These are phyloP conservation scores for Nothophoma quercina DNA, from an alignment of 2,329 filamentous ascomycete species.

Conservation along the genomic window DNA sequence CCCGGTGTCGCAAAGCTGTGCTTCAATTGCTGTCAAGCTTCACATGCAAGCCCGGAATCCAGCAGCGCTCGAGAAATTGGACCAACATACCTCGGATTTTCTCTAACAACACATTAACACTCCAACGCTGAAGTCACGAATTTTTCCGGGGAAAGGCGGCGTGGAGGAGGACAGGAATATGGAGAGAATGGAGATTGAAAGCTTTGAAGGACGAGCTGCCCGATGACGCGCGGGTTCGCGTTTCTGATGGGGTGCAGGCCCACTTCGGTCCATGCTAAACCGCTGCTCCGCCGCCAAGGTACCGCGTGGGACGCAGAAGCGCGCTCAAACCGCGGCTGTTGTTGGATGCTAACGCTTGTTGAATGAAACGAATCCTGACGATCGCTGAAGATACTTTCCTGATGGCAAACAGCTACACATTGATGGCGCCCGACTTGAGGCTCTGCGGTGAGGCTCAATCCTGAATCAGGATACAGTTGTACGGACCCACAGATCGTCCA, in stretches of 20 bases:
- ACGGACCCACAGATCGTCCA: constrained; percentile 16
- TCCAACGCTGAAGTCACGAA: constrained; percentile 7
- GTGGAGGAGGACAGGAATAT: constrained; percentile 15
- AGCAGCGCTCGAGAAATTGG: background rate
- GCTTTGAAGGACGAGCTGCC: constrained; percentile 15
- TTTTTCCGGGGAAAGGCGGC: constrained; percentile 20
- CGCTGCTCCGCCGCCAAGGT: constrained; percentile 17
- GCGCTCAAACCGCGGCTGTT: background rate
- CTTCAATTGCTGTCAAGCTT: background rate
- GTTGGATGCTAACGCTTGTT: constrained; percentile 4
- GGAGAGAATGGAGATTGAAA: constrained; percentile 16
- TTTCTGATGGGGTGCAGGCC: constrained; percentile 10
- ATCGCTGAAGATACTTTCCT: background rate
- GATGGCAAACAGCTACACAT: background rate
- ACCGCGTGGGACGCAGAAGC: constrained; percentile 3
- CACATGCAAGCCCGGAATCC: constrained; percentile 7
- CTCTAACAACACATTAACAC: constrained; percentile 11
- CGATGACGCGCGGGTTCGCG: constrained; percentile 18
- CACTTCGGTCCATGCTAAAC: constrained; percentile 16
- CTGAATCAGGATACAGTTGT: constrained; percentile 7
- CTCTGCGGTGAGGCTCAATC: constrained; percentile 2
- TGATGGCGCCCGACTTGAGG: background rate
- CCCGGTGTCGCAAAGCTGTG: constrained; percentile 8
- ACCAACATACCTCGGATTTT: constrained; percentile 8
- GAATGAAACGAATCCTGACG: constrained; percentile 4